Evolutionary conservation across 495 filamentous ascomycete species (phyloP).

Genomic region (Lasiosphaeria miniovina): DNA sequence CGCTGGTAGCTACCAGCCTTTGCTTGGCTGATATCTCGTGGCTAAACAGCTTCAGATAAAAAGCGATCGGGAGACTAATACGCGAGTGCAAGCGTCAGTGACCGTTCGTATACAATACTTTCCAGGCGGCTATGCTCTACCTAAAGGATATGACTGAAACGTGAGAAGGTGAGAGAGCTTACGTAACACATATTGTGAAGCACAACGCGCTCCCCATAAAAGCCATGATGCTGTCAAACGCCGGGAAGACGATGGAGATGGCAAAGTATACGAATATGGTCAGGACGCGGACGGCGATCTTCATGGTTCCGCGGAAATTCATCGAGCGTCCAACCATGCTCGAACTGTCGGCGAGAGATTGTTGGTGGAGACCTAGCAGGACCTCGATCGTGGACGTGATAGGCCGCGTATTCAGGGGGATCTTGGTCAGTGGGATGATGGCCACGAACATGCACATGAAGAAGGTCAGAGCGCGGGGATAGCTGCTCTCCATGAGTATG

Average conservation of each 20-base stretch:
- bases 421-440: constrained; percentile 92
- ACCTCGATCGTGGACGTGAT: constrained; percentile 84
- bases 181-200: constrained; percentile 91
- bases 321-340: constrained; percentile 52
- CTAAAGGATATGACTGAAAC: not conserved
- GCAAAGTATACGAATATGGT: constrained; percentile 39
- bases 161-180: constrained; percentile 20
- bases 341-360: constrained; percentile 43
- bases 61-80: constrained; percentile 66
- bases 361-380: constrained; percentile 65
- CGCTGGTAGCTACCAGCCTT: constrained; percentile 60
- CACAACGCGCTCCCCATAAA: constrained; percentile 88
- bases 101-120: not conserved
- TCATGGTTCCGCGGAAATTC: constrained; percentile 56
- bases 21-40: constrained; percentile 66
- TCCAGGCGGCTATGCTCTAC: not conserved
- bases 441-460: constrained; percentile 81
- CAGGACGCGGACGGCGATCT: constrained; percentile 58
- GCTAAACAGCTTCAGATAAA: constrained; percentile 92
- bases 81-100: not conserved
- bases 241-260: constrained; percentile 76
- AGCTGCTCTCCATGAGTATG: constrained; percentile 67
- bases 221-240: constrained; percentile 92
- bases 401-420: constrained; percentile 86
- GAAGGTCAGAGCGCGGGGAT: constrained; percentile 70